Evolutionary conservation across 768 basidiomycete genomes (phyloP), one percentile per base, ranked within the genome.

Genomic region (Lentinula aciculospora): DNA sequence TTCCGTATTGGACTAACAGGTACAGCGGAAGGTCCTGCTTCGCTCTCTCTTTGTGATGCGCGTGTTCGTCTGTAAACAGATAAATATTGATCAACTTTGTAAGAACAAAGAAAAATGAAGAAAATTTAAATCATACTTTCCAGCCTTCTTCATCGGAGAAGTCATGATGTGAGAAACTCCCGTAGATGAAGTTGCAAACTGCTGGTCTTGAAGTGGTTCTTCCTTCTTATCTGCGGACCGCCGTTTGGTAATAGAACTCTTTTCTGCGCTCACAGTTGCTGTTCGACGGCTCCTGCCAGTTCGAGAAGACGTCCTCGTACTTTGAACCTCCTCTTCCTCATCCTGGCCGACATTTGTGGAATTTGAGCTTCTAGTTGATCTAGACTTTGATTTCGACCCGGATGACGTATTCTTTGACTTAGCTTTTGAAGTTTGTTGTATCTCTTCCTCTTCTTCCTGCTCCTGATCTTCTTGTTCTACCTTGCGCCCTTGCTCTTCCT

Each of bases 91-190:
- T 50, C 12, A 37, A 4, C 15, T 25, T n/a, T 10, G 31, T 28
- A 25, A 2, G n/a, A 13, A 53, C 34, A 15, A 34, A 21, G 29
- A 29, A 9, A 15, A 25, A 10, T 5, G n/a, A n/a, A 29, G 9
- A 19, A 31, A 28, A n/a, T 17, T 15, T 21, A 1, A 25, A 39
- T 15, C 51, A 9, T 53, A 53, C 51, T 53, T 53, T 39, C 51
- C 34, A 39, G 36, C 51, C 21, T 53, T 53, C 36, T 53, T 53
- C 51, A 53, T 53, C 21, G 51, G 32, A 25, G 51, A 53, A 15
- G 51, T 25, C n/a, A 17, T 39, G 51, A 40, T 36, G 8, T 21
- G 21, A 45, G 44, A 25, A 27, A 12, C 21, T 45, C 2, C 36
- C n/a, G 36, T 36, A 21, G 32, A 21, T 8, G 32, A 36, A 32